Evolutionary conservation across 306 rosid species (phyloP), one percentile per base, ranked within the genome.

Genomic region (Hippophae gyantsensis): DNA sequence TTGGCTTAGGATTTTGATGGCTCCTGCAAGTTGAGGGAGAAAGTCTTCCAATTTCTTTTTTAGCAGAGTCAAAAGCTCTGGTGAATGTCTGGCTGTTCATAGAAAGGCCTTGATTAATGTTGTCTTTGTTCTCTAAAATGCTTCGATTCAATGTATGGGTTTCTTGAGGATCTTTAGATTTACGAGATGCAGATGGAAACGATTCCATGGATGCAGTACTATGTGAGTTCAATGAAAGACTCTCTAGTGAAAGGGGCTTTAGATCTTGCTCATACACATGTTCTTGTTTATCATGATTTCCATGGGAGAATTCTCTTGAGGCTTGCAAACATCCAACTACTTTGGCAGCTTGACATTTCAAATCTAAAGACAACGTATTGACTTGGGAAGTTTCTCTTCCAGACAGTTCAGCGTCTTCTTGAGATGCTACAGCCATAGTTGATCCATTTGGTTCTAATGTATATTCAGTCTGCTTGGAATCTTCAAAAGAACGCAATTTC

Each of bases 61-160:
- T 78, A 58, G 74, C 70, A 61, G 81, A 77, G 27, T 72, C 82
- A 44, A 64, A 72, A 70, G 67, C 76, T 68, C 68, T 80, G 48
- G 79, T 42, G 23, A 56, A 69, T 48, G 57, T 66, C 72, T 75
- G 79, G 64, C 72, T 69, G 62, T 42, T 52, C 57, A 57, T 18
- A 54, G 53, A 59, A 60, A 62, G 55, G 8, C 63, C 77, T 66
- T 64, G 73, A 69, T 67, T 72, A 60, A 66, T 13, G 50, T 74
- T 63, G 60, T 23, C 65, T 62, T 67, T 62, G 54, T 69, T 68
- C 59, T 55, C 76, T 69, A 46, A 41, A 40, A 44, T 65, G 66
- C 72, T 64, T 68, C 56, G 66, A 56, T 66, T 66, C 43, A 71
- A 67, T 57, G 65, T 62, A 74, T 57, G 10, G 67, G 70, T 69